A percentile compares a stretch with the other conserved stretches of the same genome.
phyloP scores from a whole-genome alignment of 2,329 filamentous ascomycete genomes.

The Cordyceps cicadae region DNA sequence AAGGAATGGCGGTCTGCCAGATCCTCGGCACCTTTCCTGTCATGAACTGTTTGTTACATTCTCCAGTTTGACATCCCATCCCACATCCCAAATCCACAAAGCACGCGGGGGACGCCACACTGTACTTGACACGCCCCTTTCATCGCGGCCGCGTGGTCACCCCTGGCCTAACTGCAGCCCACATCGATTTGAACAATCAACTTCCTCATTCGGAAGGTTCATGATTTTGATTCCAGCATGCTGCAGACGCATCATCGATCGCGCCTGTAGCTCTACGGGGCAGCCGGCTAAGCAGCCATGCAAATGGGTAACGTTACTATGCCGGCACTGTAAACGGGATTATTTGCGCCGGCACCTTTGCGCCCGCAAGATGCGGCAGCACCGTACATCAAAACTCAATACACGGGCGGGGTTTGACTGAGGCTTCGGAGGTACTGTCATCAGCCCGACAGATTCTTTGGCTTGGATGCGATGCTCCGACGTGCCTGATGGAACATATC shows the following conservation, averaged over 20 bases:
- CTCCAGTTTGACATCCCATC: too few relatives aligned
- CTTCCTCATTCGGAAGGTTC: constrained; percentile 8
- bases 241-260: neutral
- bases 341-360: neutral
- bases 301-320: constrained; percentile 7
- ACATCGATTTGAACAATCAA: neutral
- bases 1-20: neutral
- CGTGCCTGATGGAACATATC: neutral
- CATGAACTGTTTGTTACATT: neutral
- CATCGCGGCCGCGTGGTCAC: neutral
- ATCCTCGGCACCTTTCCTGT: neutral
- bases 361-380: neutral
- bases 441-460: too few relatives aligned
- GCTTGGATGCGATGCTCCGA: neutral
- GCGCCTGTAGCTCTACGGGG: neutral
- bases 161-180: neutral
- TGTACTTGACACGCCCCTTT: neutral
- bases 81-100: neutral
- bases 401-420: neutral
- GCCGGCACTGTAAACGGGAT: neutral
- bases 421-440: too few relatives aligned
- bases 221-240: neutral
- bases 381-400: neutral
- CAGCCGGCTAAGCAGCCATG: neutral
- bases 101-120: constrained; percentile 2